Evolutionary conservation across 768 basidiomycete species (phyloP).

Genomic region (Mycena belliarum): DNA sequence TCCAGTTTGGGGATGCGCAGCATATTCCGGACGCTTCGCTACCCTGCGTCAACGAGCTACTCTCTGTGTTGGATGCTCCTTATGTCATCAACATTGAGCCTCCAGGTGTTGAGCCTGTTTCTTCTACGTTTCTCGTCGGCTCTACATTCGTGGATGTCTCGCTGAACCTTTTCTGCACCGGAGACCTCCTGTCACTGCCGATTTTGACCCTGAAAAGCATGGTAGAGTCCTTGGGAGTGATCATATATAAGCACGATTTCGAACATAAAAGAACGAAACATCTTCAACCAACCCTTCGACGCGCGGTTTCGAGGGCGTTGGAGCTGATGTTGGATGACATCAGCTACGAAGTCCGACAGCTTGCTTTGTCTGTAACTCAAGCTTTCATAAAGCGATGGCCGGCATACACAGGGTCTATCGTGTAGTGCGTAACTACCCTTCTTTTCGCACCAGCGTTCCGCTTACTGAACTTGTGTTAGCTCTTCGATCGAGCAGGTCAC

Average conservation of each 20-base stretch:
- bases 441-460: neutral
- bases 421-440: constrained; percentile 47
- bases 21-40: constrained; percentile 44
- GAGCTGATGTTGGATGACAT: constrained; percentile 54
- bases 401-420: constrained; percentile 48
- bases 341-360: constrained; percentile 68
- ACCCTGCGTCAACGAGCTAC: constrained; percentile 60
- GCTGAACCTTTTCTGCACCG: constrained; percentile 50
- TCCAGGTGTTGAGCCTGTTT: constrained; percentile 42
- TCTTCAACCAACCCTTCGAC: constrained; percentile 53
- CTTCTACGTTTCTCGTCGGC: constrained; percentile 54
- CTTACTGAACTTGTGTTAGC: constrained; percentile 23
- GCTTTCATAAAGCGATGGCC: constrained; percentile 65
- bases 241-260: constrained; percentile 76
- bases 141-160: constrained; percentile 63
- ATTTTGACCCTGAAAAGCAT: constrained; percentile 58
- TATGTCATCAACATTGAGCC: constrained; percentile 48
- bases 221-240: constrained; percentile 63
- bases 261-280: constrained; percentile 53
- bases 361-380: constrained; percentile 61
- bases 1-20: constrained; percentile 53
- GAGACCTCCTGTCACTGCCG: constrained; percentile 50
- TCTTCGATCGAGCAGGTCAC: constrained; percentile 54
- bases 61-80: constrained; percentile 60
- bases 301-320: constrained; percentile 51